These are phyloP conservation scores for Candida endomychidarum DNA, from an alignment of 805 yeast genomes.

Conservation along the genomic window DNA sequence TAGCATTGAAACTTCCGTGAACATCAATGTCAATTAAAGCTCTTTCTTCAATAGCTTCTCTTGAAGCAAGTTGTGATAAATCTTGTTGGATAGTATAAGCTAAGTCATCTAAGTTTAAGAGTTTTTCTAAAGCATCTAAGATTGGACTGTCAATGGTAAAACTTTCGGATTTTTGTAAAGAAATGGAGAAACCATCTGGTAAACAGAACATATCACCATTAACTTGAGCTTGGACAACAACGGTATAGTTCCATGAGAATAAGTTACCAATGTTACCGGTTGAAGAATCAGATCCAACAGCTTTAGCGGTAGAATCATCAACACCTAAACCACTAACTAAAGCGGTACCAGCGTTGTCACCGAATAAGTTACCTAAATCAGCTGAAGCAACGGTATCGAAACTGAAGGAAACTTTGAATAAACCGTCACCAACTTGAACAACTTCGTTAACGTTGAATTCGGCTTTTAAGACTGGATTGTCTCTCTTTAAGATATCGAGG, in stretches of 20 bases:
- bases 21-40: slow-evolving; percentile 10
- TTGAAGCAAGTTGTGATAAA: slow-evolving; percentile 6
- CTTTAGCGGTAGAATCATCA: slow-evolving; percentile 12
- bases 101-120: slow-evolving; percentile 3
- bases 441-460: slow-evolving; percentile 26
- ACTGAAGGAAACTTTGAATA: slow-evolving; percentile 25
- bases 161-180: slow-evolving; percentile 10
- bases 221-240: slow-evolving; percentile 22
- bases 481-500: slow-evolving; percentile 9
- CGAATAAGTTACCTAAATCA: slow-evolving; percentile 13
- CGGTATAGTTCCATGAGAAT: slow-evolving; percentile 26
- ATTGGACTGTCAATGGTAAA: slow-evolving; percentile 12
- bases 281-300: slow-evolving; percentile 15
- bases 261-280: slow-evolving; percentile 17
- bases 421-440: slow-evolving; percentile 20
- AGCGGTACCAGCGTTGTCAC: slow-evolving; percentile 24
- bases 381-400: slow-evolving; percentile 19
- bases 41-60: slow-evolving; percentile 11
- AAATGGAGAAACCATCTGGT: slow-evolving; percentile 24
- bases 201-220: slow-evolving; percentile 24
- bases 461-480: slow-evolving; percentile 21
- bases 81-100: slow-evolving; percentile 13
- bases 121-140: slow-evolving; percentile 11
- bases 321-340: slow-evolving; percentile 18
- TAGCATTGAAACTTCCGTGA: slow-evolving; percentile 3